Evolutionary conservation across 2,329 filamentous ascomycete genomes (phyloP), one percentile per base, ranked within the genome.

Genomic region (Fusarium bactridioides): DNA sequence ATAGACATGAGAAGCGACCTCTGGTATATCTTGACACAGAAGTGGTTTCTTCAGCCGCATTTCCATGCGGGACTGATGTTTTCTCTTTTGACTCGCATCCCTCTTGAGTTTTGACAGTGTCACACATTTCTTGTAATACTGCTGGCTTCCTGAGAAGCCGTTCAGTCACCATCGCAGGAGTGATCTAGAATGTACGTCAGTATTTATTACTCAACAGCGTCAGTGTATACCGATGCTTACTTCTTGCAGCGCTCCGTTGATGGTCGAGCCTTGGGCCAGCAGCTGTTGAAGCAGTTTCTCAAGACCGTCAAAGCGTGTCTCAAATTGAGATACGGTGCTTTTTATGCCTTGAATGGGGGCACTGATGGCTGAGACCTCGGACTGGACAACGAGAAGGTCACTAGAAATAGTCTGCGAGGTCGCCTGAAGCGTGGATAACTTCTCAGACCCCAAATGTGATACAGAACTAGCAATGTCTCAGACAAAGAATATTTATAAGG

Each of bases 51-150:
- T 7, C 7, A 21, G 12, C 2, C 4, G 12, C 25, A 9, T 1
- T 15, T 25, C 19, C 4, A 45, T 25, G 6, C 11, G 9, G 4
- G 3, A n/a, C 19, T n/a, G 10, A 3, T 2, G 1, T 4, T 3
- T 16, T n/a, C 21, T 4, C 1, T 0, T 18, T 33, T 3, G 10
- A 7, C 5, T 3, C 3, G 4, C 7, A 10, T 11, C 1, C 5
- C 3, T 4, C 11, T 7, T 4, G 47, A 7, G 21, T 19, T 8
- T 0, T 5, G 1, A 10, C 45, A 48, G 45, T 10, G 1, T 48
- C 27, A 4, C 45, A 48, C 10, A 48, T 23, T 15, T 48, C 45
- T 23, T 9, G 45, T n/a, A 48, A 23, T 9, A 48, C 15, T 31
- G 15, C 45, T 10, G 45, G 45, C 21, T 18, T 31, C 5, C 21